Conservation (phyloP, 495 filamentous ascomycete species). For the Achaetomiella virescens region DNA sequence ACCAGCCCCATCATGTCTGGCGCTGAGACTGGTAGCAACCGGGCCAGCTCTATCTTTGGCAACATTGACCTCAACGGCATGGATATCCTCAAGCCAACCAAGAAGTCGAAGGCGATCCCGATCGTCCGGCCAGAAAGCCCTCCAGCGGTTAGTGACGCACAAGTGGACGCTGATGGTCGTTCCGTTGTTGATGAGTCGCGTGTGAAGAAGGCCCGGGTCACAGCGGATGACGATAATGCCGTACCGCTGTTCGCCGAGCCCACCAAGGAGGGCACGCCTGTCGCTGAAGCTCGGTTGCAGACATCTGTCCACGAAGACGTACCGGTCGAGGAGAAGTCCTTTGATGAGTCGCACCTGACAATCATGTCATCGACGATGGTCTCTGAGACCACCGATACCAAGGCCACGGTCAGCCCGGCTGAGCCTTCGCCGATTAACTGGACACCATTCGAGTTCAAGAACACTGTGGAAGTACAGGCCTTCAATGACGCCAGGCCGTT, state of each 20-base stretch:
- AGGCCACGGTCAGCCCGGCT: constrained; percentile 43
- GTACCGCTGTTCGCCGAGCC: constrained; percentile 62
- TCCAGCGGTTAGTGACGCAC: constrained; percentile 26
- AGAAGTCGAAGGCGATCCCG: constrained; percentile 74
- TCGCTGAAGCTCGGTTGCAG: constrained; percentile 14
- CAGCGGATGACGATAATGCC: constrained; percentile 54
- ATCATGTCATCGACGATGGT: constrained; percentile 40
- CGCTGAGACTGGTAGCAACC: constrained; percentile 31
- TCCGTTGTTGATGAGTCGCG: constrained; percentile 49
- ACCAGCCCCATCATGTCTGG: constrained; percentile 32
- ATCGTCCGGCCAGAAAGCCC: constrained; percentile 62
- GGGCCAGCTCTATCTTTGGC: constrained; percentile 61
- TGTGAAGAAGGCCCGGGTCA: constrained; percentile 64
- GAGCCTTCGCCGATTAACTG: constrained; percentile 37
- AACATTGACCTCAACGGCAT: constrained; percentile 55
- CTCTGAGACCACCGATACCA: constrained; percentile 43
- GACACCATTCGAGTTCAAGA: constrained; percentile 42
- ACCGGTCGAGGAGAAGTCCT: constrained; percentile 29
- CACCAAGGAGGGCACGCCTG: constrained; percentile 28
- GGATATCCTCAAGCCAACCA: constrained; percentile 55
- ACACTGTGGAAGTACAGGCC: constrained; percentile 29
- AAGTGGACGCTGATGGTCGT: constrained; percentile 49
- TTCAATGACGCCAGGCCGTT: constrained; percentile 40
- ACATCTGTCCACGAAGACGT: constrained; percentile 22
- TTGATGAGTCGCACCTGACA: constrained; percentile 42